Percentiles rank a stretch among this genome's conserved stretches.
Conservation (phyloP, 805 yeast genomes). For the Candida piceae region DNA sequence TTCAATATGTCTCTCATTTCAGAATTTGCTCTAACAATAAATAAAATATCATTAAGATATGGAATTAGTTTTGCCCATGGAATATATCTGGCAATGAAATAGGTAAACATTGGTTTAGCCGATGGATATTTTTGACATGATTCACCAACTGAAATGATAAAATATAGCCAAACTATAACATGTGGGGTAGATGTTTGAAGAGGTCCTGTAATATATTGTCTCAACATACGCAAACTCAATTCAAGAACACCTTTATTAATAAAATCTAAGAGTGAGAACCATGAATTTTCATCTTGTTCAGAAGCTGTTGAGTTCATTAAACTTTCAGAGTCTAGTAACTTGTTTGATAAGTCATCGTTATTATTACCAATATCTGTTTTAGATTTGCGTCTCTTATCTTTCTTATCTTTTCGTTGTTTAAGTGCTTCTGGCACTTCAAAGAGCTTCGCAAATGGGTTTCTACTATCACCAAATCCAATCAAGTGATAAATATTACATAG, state of each 20-base stretch:
- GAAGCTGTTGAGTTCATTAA: slow-evolving; percentile 23
- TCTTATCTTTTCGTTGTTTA: slow-evolving; percentile 66
- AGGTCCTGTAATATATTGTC: slow-evolving; percentile 67
- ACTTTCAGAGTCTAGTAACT: slow-evolving; percentile 18
- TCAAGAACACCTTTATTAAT: slow-evolving; percentile 62
- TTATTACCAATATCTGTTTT: slow-evolving; percentile 11
- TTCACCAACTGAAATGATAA: slow-evolving; percentile 58
- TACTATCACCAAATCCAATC: slow-evolving; percentile 72
- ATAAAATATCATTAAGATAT: slow-evolving; percentile 56
- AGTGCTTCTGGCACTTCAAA: slow-evolving; percentile 69
- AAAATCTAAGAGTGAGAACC: slow-evolving; percentile 54
- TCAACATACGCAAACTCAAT: slow-evolving; percentile 61
- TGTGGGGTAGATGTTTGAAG: slow-evolving; percentile 67
- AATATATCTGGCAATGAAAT: slow-evolving; percentile 49
- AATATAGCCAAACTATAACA: slow-evolving; percentile 72
- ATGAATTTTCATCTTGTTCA: slow-evolving; percentile 34
- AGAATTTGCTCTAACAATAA: slow-evolving; percentile 26
- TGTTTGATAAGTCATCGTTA: slow-evolving; percentile 7
- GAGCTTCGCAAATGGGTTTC: slow-evolving; percentile 70
- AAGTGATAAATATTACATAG: slow-evolving; percentile 69
- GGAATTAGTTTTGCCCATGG: slow-evolving; percentile 68
- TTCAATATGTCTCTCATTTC: slow-evolving; percentile 14
- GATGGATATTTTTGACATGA: slow-evolving; percentile 43
- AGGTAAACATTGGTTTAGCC: slow-evolving; percentile 42
- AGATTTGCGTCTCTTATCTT: slow-evolving; percentile 54